Base-by-base conservation (phyloP, 2,329 filamentous ascomycete genomes). In the Calonectria ilicicola region DNA sequence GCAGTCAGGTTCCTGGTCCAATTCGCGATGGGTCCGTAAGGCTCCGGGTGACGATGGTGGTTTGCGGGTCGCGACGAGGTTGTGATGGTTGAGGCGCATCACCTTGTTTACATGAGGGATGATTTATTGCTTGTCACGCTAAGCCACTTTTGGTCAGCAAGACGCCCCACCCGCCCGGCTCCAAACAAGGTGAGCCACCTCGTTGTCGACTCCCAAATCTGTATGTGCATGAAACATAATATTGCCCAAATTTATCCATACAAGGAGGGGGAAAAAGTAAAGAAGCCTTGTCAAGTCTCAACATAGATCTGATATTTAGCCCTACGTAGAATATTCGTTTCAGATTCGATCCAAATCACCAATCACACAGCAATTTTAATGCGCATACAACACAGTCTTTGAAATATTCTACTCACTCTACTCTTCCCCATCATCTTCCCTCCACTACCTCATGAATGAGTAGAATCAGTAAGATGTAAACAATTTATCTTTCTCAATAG, bases 41-140 rank as follows among this genome's bases (percentile, higher is more conserved):
- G 72, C 67, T 72, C 65, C 44, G 46, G 73, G 47, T 71, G 67
- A 68, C 38, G 70, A 75, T 76, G 65, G 74, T 70, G 66, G 66
- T 74, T 75, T 74, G 67, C 72, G 72, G 69, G 77, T 80, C 77
- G 79, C 78, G 79, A 79, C 65, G 72, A 76, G 74, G 72, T 74
- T 74, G 76, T 77, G 73, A 72, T 77, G 68, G 75, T 73, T 74
- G 75, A 75, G 73, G 74, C 78, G 77, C 78, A 80, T 80, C 69
- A 66, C 65, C 78, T 79, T 80, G 78, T 80, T 80, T 80, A 80
- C 79, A 80, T 79, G 74, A 77, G 74, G 66, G 72, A 76, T 73
- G 74, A 76, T 74, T 79, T 76, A 76, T 71, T 69, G 68, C 44
- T 26, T 38, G n/a, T 2, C 4, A 17, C 75, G 72, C 79, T 80